These are phyloP conservation scores for Arbutus unedo DNA, from an alignment of 148 eudicot genomes.

Conservation along the genomic window DNA sequence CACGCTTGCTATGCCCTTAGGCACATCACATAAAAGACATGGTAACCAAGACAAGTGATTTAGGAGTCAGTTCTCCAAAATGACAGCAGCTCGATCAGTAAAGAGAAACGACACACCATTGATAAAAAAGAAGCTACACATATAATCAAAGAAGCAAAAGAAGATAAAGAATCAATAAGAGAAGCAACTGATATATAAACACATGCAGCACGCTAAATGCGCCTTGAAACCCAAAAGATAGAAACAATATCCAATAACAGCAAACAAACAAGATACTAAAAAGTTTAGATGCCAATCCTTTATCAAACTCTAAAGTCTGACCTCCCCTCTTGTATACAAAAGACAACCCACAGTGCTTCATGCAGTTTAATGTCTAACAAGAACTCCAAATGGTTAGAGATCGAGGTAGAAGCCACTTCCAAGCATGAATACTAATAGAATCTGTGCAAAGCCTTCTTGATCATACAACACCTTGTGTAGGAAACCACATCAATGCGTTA, in stretches of 20 bases:
- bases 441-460: conserved; percentile 7
- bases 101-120: background rate
- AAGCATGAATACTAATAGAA: background rate
- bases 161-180: background rate
- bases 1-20: too few species aligned
- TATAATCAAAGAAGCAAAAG: background rate
- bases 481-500: background rate
- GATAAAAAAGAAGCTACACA: background rate
- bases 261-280: background rate
- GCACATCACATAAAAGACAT: background rate
- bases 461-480: background rate
- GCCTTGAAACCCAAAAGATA: background rate
- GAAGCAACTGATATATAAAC: background rate
- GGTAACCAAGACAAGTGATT: background rate
- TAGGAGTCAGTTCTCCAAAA: background rate
- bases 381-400: background rate
- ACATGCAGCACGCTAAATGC: background rate
- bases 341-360: background rate
- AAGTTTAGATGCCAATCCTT: background rate
- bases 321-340: conserved; percentile 6
- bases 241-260: background rate
- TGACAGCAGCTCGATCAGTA: background rate
- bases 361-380: background rate
- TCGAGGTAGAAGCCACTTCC: background rate
- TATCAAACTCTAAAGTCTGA: background rate